These are phyloP conservation scores for Colletotrichum simmondsii DNA, from an alignment of 2,329 filamentous ascomycete species.

Conservation along the genomic window DNA sequence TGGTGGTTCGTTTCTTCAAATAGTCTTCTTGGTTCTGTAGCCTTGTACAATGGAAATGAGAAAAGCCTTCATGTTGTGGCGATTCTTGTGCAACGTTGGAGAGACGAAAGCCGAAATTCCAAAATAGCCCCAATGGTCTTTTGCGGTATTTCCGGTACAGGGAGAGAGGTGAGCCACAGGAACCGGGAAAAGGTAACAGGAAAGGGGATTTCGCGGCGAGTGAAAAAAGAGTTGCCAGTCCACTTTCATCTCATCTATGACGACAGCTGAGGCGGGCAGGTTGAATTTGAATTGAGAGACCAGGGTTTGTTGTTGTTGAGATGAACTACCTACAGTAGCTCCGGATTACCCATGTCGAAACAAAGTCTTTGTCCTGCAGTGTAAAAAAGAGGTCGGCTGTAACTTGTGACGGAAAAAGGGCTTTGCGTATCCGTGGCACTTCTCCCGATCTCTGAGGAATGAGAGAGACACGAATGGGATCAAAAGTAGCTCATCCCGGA, in stretches of 20 bases:
- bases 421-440: background rate
- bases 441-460: background rate
- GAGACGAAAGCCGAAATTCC: background rate
- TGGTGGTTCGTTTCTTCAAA: background rate
- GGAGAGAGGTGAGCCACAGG: background rate
- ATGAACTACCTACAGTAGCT: background rate
- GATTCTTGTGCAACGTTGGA: conserved; percentile 19
- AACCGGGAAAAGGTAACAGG: background rate
- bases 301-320: background rate
- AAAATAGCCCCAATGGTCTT: background rate
- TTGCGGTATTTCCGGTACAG: background rate
- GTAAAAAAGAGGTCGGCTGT: background rate
- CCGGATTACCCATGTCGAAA: background rate
- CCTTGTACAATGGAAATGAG: conserved; percentile 6
- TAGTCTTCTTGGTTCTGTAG: background rate
- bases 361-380: background rate
- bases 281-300: background rate
- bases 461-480: conserved; percentile 10
- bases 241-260: conserved; percentile 7
- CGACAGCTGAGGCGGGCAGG: background rate
- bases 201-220: background rate
- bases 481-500: background rate
- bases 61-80: conserved; percentile 1
- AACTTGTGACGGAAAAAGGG: background rate
- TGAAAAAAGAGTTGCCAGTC: background rate